phyloP scores from a whole-genome alignment of 768 basidiomycete species.

The Podaxis sp. region DNA sequence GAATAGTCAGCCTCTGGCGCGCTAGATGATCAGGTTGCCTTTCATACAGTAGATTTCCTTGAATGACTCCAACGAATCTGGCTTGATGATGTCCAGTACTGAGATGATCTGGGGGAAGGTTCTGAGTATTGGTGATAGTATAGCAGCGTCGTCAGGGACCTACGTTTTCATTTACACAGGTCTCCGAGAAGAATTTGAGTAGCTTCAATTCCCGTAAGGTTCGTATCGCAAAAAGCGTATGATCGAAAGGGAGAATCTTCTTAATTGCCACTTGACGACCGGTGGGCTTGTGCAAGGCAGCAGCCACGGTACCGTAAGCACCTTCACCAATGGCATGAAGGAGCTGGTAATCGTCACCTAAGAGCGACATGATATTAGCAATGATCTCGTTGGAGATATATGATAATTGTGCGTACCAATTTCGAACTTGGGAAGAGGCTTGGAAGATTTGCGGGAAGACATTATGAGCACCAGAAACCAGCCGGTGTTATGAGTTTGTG shows the following conservation, averaged over 20 bases:
- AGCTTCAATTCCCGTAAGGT: constrained; percentile 92
- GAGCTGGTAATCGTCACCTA: constrained; percentile 74
- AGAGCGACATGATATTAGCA: constrained; percentile 14
- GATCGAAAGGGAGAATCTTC: constrained; percentile 93
- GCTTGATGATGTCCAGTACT: constrained; percentile 89
- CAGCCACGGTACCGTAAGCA: constrained; percentile 88
- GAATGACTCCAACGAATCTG: constrained; percentile 70
- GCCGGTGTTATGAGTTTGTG: constrained; percentile 38
- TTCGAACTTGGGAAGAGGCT: constrained; percentile 73
- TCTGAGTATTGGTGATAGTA: constrained; percentile 4
- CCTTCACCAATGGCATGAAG: constrained; percentile 80
- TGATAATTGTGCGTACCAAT: constrained; percentile 44
- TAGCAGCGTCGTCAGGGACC: constrained; percentile 17
- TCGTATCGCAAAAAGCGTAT: constrained; percentile 86
- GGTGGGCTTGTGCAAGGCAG: constrained; percentile 81
- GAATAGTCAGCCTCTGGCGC: constrained; percentile 6
- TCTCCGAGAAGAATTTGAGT: constrained; percentile 79
- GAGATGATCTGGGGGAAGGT: constrained; percentile 71
- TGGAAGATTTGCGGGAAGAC: constrained; percentile 59
- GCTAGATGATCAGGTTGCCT: background rate
- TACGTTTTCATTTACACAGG: constrained; percentile 81
- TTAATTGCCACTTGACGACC: constrained; percentile 91
- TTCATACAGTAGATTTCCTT: constrained; percentile 81
- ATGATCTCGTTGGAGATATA: constrained; percentile 9
- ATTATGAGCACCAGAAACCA: constrained; percentile 51